These are phyloP conservation scores for Talaromyces sp. DNA, from an alignment of 2,329 filamentous ascomycete species.

Conservation along the genomic window DNA sequence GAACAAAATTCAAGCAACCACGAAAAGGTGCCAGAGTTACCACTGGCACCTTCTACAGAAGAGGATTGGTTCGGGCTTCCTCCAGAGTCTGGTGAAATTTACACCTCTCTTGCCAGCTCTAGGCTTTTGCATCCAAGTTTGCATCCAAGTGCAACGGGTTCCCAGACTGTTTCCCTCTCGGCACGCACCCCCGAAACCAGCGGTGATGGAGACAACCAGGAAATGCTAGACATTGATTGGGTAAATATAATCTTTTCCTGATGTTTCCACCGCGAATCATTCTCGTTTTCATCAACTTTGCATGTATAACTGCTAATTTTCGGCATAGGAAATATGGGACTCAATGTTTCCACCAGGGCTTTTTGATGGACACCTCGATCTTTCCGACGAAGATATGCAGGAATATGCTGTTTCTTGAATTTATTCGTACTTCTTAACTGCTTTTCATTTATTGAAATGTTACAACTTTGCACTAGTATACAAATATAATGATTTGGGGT, in stretches of 20 bases:
- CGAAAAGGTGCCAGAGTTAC: neutral
- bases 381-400: neutral
- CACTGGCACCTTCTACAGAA: neutral
- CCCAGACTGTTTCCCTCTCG: neutral
- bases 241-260: neutral
- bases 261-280: neutral
- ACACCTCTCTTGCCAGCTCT: neutral
- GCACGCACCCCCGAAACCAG: neutral
- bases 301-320: neutral
- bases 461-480: too few species aligned
- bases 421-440: too few species aligned
- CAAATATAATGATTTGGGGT: too few species aligned
- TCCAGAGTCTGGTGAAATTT: neutral
- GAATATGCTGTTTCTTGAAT: neutral
- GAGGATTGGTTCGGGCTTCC: neutral
- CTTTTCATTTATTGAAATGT: too few species aligned
- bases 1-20: neutral
- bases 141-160: neutral
- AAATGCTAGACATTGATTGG: neutral
- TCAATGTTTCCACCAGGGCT: constrained; percentile 1
- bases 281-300: neutral
- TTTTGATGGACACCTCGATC: constrained; percentile 1
- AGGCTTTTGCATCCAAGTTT: neutral
- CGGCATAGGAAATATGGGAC: neutral
- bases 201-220: neutral